These are phyloP conservation scores for Oldenlandia corymbosa DNA, from an alignment of 257 asterid species.

Conservation along the genomic window DNA sequence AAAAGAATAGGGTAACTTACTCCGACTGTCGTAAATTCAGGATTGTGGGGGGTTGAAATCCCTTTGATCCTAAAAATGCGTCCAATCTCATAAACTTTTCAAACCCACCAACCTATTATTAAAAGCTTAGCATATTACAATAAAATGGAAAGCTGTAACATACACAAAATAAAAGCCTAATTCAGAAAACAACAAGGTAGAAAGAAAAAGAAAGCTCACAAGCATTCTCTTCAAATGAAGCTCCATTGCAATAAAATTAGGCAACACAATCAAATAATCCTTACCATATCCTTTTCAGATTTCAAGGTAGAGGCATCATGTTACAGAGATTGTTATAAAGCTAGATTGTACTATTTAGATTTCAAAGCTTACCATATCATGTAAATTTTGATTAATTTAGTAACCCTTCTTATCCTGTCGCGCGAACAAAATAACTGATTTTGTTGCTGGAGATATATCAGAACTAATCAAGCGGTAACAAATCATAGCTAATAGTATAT, in stretches of 20 bases:
- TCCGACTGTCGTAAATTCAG: conserved; percentile 98
- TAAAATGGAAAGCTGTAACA: background rate
- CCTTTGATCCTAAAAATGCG: conserved; percentile 96
- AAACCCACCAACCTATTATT: conserved; percentile 85
- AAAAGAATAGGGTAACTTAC: conserved; percentile 29
- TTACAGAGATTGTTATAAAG: no score
- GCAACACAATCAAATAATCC: no score
- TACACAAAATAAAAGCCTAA: background rate
- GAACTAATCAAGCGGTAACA: no score
- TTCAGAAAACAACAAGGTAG: background rate
- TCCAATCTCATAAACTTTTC: conserved; percentile 94
- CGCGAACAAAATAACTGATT: no score
- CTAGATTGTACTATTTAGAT: no score
- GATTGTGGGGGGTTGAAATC: conserved; percentile 97
- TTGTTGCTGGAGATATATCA: no score
- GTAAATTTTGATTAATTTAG: no score
- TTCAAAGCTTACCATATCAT: no score
- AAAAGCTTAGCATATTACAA: conserved; percentile 8
- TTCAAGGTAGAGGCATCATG: no score
- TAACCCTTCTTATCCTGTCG: no score
- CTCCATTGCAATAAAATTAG: conserved; percentile 99
- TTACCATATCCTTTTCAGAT: no score
- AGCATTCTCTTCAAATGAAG: conserved; percentile 98
- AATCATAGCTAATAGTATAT: no score
- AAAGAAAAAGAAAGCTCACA: conserved; percentile 39